These are phyloP conservation scores for Triadica sebifera DNA, from an alignment of 345 rosid species.

Conservation along the genomic window DNA sequence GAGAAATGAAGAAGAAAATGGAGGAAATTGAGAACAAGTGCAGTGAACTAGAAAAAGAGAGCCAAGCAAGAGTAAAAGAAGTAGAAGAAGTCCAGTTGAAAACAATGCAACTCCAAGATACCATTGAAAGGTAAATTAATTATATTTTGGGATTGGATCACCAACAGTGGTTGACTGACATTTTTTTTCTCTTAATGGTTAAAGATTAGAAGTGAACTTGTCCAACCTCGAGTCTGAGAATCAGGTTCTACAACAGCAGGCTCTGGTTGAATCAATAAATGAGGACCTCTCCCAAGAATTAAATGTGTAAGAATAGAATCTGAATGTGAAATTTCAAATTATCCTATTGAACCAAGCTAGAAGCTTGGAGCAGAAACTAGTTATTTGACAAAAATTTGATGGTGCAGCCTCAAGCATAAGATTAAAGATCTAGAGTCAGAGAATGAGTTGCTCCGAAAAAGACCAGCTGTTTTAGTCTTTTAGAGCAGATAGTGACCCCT, in stretches of 20 bases:
- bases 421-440: slow-evolving; percentile 46
- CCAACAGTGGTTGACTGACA: slow-evolving; percentile 11
- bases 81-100: slow-evolving; percentile 53
- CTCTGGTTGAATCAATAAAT: slow-evolving; percentile 44
- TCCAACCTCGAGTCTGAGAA: slow-evolving; percentile 67
- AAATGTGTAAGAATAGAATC: slow-evolving; percentile 28
- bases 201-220: slow-evolving; percentile 48
- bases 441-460: slow-evolving; percentile 45
- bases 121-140: slow-evolving; percentile 41
- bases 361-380: neutral
- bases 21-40: slow-evolving; percentile 45
- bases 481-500: slow-evolving; percentile 33
- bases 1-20: slow-evolving; percentile 35
- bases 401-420: slow-evolving; percentile 48
- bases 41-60: slow-evolving; percentile 40
- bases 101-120: slow-evolving; percentile 43
- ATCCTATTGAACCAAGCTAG: neutral
- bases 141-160: slow-evolving; percentile 1
- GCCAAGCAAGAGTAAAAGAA: slow-evolving; percentile 38
- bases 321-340: no score
- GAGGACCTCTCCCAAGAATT: slow-evolving; percentile 43
- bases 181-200: slow-evolving; percentile 2
- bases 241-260: slow-evolving; percentile 68
- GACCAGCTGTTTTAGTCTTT: slow-evolving; percentile 28
- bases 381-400: neutral